These are phyloP conservation scores for Holtermannia corniformis DNA, from an alignment of 768 basidiomycete species.

Conservation along the genomic window DNA sequence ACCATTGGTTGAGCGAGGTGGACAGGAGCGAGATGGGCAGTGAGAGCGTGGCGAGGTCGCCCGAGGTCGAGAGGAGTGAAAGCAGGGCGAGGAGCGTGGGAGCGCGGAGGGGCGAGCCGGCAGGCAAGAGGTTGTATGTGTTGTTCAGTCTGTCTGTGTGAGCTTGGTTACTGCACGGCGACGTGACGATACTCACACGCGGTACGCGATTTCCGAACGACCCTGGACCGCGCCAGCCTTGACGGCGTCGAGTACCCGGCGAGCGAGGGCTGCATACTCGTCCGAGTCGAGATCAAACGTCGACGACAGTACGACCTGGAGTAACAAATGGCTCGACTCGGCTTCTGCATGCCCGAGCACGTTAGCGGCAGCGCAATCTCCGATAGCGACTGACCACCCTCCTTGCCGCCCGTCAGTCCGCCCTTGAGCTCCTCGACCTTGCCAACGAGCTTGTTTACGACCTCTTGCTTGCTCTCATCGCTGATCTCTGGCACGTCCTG, in stretches of 20 bases:
- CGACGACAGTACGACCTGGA: constrained; percentile 23
- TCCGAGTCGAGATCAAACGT: constrained; percentile 16
- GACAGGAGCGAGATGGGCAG: constrained; percentile 20
- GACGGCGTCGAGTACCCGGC: constrained; percentile 23
- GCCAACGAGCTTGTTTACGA: constrained; percentile 27
- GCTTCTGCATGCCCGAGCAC: constrained; percentile 22
- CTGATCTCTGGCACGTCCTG: no score
- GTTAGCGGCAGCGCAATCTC: no score
- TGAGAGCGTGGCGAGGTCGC: constrained; percentile 27
- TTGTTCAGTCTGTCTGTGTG: constrained; percentile 28
- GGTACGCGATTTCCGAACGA: constrained; percentile 22
- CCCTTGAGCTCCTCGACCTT: constrained; percentile 28
- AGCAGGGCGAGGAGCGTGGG: constrained; percentile 30
- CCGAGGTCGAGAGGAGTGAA: constrained; percentile 23
- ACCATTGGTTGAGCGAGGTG: constrained; percentile 25
- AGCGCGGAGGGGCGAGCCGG: constrained; percentile 32
- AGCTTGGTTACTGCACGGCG: neutral
- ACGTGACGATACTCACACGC: constrained; percentile 25
- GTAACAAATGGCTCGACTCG: constrained; percentile 33
- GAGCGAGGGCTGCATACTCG: constrained; percentile 14
- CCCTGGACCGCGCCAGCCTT: constrained; percentile 17
- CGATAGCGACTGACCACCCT: constrained; percentile 27
- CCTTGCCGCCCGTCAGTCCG: constrained; percentile 30
- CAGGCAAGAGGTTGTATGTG: constrained; percentile 37
- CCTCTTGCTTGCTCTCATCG: constrained; percentile 20